Evolutionary conservation across 2,329 filamentous ascomycete species (phyloP), one percentile per base, ranked within the genome.

Genomic region (Beauveria scarabaeidicola): DNA sequence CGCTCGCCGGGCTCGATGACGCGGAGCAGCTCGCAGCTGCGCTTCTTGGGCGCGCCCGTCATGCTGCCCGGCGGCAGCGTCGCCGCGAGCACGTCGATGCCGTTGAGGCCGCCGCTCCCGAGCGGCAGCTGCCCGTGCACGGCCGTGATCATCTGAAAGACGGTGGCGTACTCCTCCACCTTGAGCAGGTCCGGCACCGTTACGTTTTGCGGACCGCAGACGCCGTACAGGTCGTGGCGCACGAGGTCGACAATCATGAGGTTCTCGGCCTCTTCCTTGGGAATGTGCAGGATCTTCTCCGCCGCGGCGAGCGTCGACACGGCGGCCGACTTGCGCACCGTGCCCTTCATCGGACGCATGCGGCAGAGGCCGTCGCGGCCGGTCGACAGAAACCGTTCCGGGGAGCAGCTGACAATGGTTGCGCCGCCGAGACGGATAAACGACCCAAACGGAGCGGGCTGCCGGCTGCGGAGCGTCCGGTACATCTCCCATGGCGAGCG

Each of bases 241-340:
- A 97, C 94, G 1, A 97, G 79, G 71, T 97, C 93, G 2, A 96
- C 92, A 67, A 97, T 97, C 94, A 97, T 97, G 25, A 97, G 81
- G 69, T 97, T 97, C 76, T 97, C 93, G 0, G 93, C 93, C 66
- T 90, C 86, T 72, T 97, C 94, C 71, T 97, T 97, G 23, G 89
- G 87, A 0, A 90, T 82, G 60, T 87, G 84, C 15, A 97, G 81
- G 43, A 95, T 83, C 29, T 77, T 75, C 62, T 87, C 84, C 1
- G 93, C 92, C 67, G 89, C 81, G 5, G 80, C 81, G n/a, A 88
- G 78, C 0, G 88, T 94, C 41, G 87, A 70, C 0, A 81, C 84
- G 1, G 77, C 78, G 1, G 79, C 76, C 0, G 81, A 83, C 67
- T 96, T 96, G 66, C 86, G 86, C n/a, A 97, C 91, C 0, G 93